A percentile compares a stretch with the other conserved stretches of the same genome.
Conservation (phyloP, 2,329 filamentous ascomycete species). For the Calonectria honghensis region DNA sequence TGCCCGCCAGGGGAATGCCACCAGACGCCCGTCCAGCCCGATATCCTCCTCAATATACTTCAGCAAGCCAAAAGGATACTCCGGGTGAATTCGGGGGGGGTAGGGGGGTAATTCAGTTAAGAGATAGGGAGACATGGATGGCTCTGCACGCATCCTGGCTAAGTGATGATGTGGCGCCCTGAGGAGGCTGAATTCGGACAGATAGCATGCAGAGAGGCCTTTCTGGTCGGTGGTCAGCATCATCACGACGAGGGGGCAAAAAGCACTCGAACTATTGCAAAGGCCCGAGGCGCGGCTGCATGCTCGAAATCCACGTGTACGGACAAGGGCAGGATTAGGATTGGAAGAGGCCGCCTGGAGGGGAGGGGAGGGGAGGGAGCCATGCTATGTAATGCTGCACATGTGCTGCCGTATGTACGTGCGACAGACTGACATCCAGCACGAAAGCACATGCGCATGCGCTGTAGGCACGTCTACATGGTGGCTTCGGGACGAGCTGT, state of each 20-base stretch:
- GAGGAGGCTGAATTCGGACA: background rate
- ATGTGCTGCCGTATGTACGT: background rate
- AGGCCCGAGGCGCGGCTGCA: background rate
- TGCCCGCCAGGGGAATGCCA: conserved; percentile 16
- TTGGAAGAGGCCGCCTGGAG: background rate
- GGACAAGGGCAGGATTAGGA: background rate
- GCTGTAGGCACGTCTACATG: conserved; percentile 26
- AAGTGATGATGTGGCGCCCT: conserved; percentile 24
- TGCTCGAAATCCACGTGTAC: background rate
- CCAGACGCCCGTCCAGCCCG: background rate
- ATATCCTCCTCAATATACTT: background rate
- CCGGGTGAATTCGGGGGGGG: conserved; percentile 32
- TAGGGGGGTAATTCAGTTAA: background rate
- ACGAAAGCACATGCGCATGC: background rate
- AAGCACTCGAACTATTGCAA: background rate
- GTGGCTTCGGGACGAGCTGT: conserved; percentile 36
- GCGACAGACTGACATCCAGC: background rate
- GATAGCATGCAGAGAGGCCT: background rate
- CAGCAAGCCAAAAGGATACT: background rate
- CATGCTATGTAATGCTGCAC: background rate
- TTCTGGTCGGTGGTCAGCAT: conserved; percentile 2
- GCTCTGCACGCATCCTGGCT: background rate
- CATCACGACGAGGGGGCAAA: background rate
- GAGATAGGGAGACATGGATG: background rate
- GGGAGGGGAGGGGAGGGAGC: background rate